Evolutionary conservation across 2,329 filamentous ascomycete genomes (phyloP).

Genomic region (Ambrosiella cleistominuta): DNA sequence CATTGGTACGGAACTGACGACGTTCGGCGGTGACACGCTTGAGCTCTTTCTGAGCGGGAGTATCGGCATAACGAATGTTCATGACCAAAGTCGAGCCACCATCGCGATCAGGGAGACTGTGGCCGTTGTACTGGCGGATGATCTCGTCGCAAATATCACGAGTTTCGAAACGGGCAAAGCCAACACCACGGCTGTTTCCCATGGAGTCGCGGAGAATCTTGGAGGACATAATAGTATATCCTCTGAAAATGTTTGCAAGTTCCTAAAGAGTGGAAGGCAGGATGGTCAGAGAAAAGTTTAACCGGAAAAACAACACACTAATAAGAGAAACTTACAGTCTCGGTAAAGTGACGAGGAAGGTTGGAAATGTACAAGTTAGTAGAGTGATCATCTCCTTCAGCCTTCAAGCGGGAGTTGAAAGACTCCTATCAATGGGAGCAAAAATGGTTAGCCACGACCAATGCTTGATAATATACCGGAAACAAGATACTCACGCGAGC

Average conservation of each 20-base stretch:
- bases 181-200: conserved; percentile 88
- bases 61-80: conserved; percentile 94
- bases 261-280: conserved; percentile 31
- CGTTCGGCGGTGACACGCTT: conserved; percentile 93
- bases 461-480: not conserved
- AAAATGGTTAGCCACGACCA: not conserved
- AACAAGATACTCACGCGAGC: conserved; percentile 49
- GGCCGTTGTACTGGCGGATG: conserved; percentile 71
- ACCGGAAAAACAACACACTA: not conserved
- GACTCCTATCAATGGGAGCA: conserved; percentile 50
- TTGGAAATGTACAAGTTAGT: conserved; percentile 98
- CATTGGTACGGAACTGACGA: conserved; percentile 86
- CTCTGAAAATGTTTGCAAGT: conserved; percentile 59
- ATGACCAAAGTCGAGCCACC: conserved; percentile 39
- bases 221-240: conserved; percentile 74
- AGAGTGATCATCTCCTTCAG: conserved; percentile 72
- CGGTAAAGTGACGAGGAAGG: conserved; percentile 77
- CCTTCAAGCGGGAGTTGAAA: conserved; percentile 95
- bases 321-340: conserved; percentile 48
- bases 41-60: conserved; percentile 85
- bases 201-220: conserved; percentile 86
- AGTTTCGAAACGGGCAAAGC: conserved; percentile 84
- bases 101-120: conserved; percentile 56
- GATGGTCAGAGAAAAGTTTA: not conserved
- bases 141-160: conserved; percentile 84